phyloP scores from a whole-genome alignment of 2,329 filamentous ascomycete genomes.

The Rutstroemia sp. region DNA sequence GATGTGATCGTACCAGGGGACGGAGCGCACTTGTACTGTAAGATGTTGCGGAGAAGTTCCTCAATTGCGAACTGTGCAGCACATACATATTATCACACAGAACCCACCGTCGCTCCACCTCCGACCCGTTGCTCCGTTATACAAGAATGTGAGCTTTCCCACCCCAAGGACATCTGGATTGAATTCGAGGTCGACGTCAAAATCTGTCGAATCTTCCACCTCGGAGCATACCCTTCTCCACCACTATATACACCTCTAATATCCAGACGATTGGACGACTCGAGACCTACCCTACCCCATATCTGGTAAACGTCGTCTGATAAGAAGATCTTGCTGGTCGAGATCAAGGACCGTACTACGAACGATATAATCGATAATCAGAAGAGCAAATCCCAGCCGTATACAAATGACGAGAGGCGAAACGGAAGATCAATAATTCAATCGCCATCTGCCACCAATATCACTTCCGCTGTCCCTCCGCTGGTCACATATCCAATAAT shows the following conservation, averaged over 20 bases:
- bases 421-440: neutral
- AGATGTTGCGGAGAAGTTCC: slow-evolving; percentile 1
- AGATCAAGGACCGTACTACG: slow-evolving; percentile 7
- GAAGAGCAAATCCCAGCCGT: neutral
- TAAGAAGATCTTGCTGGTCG: slow-evolving; percentile 20
- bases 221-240: too few relatives aligned
- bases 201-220: too few relatives aligned
- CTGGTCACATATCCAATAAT: neutral
- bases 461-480: neutral
- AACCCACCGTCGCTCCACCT: neutral
- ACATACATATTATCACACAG: neutral
- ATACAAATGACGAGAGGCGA: neutral
- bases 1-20: neutral
- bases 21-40: neutral
- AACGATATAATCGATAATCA: neutral
- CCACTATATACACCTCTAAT: too few relatives aligned
- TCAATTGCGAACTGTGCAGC: neutral
- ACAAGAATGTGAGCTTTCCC: neutral
- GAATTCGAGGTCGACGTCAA: too few relatives aligned
- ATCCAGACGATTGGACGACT: too few relatives aligned
- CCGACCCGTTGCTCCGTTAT: neutral
- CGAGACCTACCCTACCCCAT: too few relatives aligned
- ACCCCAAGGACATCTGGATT: too few relatives aligned
- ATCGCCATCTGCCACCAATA: neutral
- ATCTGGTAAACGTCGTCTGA: too few relatives aligned